These are phyloP conservation scores for Blastobotrys parvus DNA, from an alignment of 805 yeast genomes.

Conservation along the genomic window DNA sequence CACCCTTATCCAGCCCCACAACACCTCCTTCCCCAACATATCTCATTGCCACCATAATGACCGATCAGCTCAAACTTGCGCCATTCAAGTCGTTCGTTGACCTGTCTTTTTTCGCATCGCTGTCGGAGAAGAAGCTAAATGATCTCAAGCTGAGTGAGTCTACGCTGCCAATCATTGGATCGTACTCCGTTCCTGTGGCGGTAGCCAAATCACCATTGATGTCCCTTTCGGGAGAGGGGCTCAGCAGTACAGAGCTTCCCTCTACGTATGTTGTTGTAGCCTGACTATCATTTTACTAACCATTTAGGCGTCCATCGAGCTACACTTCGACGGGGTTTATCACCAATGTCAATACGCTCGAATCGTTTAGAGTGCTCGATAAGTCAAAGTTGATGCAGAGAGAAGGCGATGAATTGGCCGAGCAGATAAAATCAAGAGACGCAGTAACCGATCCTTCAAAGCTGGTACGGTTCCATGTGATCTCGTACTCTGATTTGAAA, in stretches of 20 bases:
- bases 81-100: conserved; percentile 70
- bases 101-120: conserved; percentile 73
- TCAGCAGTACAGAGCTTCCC: no score
- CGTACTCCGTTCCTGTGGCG: conserved; percentile 22
- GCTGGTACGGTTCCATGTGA: conserved; percentile 38
- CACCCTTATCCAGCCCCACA: no score
- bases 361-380: conserved; percentile 66
- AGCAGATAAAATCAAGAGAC: conserved; percentile 28
- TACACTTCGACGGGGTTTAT: conserved; percentile 36
- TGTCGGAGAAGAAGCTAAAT: conserved; percentile 67
- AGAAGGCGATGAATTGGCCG: conserved; percentile 28
- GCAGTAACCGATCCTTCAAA: conserved; percentile 34
- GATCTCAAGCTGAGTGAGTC: conserved; percentile 56
- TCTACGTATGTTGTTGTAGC: no score
- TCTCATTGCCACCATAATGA: conserved; percentile 5
- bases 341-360: conserved; percentile 70
- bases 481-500: conserved; percentile 82
- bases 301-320: conserved; percentile 8
- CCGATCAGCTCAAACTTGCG: conserved; percentile 29
- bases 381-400: conserved; percentile 49
- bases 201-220: conserved; percentile 30
- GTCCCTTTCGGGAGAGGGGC: conserved; percentile 16
- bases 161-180: conserved; percentile 36
- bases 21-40: no score
- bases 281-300: no score